These are phyloP conservation scores for Fusarium nelsonii DNA, from an alignment of 2,329 filamentous ascomycete species.

Conservation along the genomic window DNA sequence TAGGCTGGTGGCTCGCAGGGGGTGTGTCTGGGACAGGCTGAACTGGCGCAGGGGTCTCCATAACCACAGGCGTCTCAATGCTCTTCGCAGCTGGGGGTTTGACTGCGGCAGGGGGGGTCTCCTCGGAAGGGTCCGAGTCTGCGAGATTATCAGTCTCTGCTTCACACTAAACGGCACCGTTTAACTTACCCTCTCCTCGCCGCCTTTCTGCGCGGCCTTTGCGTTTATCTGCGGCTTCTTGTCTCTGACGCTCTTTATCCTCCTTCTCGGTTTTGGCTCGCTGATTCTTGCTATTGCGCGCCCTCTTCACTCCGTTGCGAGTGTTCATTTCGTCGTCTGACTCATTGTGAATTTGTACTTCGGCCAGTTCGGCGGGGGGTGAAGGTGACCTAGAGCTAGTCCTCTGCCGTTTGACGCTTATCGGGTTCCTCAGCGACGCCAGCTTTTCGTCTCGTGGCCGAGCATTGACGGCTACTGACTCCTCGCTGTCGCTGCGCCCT, in stretches of 20 bases:
- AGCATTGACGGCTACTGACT: conserved; percentile 71
- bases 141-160: conserved; percentile 24
- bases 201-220: conserved; percentile 86
- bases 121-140: conserved; percentile 81
- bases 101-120: conserved; percentile 65
- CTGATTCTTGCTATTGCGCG: conserved; percentile 70
- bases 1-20: conserved; percentile 59
- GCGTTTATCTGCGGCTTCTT: conserved; percentile 81
- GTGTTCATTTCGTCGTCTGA: conserved; percentile 76
- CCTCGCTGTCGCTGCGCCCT: conserved; percentile 90
- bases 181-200: conserved; percentile 78
- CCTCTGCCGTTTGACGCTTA: conserved; percentile 82
- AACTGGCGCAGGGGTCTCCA: conserved; percentile 47
- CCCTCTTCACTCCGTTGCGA: conserved; percentile 69
- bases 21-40: conserved; percentile 56
- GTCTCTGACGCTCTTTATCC: conserved; percentile 79
- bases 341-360: conserved; percentile 68
- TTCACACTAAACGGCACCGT: neutral
- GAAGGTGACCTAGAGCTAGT: conserved; percentile 82
- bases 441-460: conserved; percentile 41
- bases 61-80: conserved; percentile 49
- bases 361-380: conserved; percentile 60
- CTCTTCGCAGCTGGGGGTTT: conserved; percentile 49
- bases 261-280: conserved; percentile 75
- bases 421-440: conserved; percentile 69